Conservation (phyloP, 257 asterid genomes). For the Vinca minor region DNA sequence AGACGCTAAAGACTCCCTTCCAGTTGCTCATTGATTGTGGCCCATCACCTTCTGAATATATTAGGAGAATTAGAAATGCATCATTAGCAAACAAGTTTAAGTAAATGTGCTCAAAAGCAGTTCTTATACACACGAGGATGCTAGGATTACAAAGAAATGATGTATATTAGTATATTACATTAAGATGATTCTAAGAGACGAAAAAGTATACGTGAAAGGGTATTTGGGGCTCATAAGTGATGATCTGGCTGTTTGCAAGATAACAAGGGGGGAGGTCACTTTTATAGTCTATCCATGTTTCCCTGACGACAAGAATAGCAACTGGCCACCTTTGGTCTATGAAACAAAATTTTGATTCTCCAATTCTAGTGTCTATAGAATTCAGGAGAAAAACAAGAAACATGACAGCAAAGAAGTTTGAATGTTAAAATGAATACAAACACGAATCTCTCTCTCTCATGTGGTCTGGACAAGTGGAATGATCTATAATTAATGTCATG, state of each 20-base stretch:
- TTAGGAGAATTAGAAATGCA: slow-evolving; percentile 9
- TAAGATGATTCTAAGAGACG: background rate
- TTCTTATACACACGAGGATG: background rate
- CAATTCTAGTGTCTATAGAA: background rate
- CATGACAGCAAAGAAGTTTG: background rate
- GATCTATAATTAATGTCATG: background rate
- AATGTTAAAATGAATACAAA: background rate
- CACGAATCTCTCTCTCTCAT: slow-evolving; percentile 2
- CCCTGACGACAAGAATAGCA: background rate
- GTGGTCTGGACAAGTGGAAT: no score
- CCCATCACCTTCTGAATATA: slow-evolving; percentile 57
- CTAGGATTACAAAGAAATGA: background rate
- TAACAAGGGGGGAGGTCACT: background rate
- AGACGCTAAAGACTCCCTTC: slow-evolving; percentile 71
- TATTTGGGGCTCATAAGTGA: no score
- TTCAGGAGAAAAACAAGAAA: background rate
- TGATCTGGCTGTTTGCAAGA: background rate
- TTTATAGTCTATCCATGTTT: background rate
- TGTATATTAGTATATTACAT: background rate
- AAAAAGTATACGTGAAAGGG: background rate
- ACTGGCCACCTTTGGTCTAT: background rate
- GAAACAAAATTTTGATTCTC: background rate
- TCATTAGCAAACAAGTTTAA: background rate
- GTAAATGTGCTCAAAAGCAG: background rate
- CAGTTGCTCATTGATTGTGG: slow-evolving; percentile 61